Percentiles rank a stretch among this genome's conserved stretches.
These are phyloP conservation scores for Macaranga tanarius DNA, from an alignment of 441 rosid genomes.

Conservation along the genomic window DNA sequence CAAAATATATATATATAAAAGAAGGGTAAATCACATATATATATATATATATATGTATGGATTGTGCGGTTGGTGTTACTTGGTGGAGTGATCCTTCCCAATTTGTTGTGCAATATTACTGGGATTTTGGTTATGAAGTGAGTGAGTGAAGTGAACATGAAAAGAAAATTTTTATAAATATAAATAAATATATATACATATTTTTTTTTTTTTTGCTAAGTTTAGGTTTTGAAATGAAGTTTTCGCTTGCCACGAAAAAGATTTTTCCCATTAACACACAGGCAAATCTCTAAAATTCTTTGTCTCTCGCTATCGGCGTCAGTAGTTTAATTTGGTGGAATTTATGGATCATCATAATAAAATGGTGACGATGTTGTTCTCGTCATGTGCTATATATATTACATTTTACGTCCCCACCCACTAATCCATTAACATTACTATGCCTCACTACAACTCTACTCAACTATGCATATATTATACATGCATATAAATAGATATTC, in stretches of 20 bases:
- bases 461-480: not conserved
- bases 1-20: conserved; percentile 15
- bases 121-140: not conserved
- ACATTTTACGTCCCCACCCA: not conserved
- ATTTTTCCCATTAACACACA: conserved; percentile 29
- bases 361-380: conserved; percentile 35
- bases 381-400: conserved; percentile 21
- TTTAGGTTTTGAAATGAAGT: conserved; percentile 42
- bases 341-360: conserved; percentile 28
- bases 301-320: conserved; percentile 27
- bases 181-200: no score
- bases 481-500: not conserved
- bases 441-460: no score
- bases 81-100: conserved; percentile 4
- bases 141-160: not conserved
- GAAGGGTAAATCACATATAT: conserved; percentile 9
- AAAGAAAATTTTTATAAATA: conserved; percentile 4
- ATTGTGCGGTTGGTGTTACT: conserved; percentile 4
- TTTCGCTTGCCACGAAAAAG: conserved; percentile 66
- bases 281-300: not conserved
- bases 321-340: conserved; percentile 23
- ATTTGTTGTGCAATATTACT: conserved; percentile 1
- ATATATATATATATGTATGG: not conserved
- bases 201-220: conserved; percentile 29
- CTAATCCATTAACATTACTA: not conserved